These are phyloP conservation scores for Cyberlindnera lachancei DNA, from an alignment of 805 yeast species.

Conservation along the genomic window DNA sequence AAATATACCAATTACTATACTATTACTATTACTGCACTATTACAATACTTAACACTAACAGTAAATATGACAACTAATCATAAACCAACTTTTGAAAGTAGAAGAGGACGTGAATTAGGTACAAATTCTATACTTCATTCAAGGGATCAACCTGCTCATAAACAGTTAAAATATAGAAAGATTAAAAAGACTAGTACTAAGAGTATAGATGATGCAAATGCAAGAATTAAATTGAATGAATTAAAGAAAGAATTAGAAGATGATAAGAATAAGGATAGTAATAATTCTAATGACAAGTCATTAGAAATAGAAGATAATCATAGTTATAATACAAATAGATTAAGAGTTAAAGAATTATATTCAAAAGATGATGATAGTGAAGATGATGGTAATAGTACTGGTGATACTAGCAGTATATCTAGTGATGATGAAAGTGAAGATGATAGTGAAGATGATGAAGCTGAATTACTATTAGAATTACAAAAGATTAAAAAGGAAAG, in stretches of 20 bases:
- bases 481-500: conserved; percentile 23
- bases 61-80: conserved; percentile 74
- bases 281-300: not conserved
- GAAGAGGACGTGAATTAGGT: conserved; percentile 39
- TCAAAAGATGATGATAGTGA: conserved; percentile 9
- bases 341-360: no score
- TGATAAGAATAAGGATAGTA: no score
- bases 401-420: not conserved
- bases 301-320: no score
- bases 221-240: conserved; percentile 15
- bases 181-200: no score
- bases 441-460: conserved; percentile 34
- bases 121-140: conserved; percentile 47
- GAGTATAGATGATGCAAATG: no score
- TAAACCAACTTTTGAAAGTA: conserved; percentile 62
- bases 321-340: no score
- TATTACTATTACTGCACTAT: no score
- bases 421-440: conserved; percentile 31
- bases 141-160: conserved; percentile 48
- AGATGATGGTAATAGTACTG: conserved; percentile 17
- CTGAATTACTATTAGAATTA: conserved; percentile 35
- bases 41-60: no score
- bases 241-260: conserved; percentile 13
- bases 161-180: conserved; percentile 42
- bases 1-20: no score